Conservation (phyloP, 805 yeast genomes). For the Ogataea trehalophila region DNA sequence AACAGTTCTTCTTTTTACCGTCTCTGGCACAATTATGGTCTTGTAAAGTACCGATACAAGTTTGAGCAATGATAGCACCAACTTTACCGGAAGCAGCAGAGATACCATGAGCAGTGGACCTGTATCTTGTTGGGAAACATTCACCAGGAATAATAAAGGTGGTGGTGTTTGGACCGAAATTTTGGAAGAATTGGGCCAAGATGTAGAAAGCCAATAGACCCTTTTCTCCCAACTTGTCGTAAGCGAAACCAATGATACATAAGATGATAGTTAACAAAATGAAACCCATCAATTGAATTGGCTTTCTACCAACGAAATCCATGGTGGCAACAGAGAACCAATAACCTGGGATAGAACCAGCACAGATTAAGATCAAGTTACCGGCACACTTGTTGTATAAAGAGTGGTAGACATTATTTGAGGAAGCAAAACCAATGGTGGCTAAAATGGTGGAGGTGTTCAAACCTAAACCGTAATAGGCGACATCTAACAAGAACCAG, state of each 20-base stretch:
- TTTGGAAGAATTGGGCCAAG: constrained; percentile 80
- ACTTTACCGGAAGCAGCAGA: constrained; percentile 90
- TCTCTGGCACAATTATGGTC: constrained; percentile 70
- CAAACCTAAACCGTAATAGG: constrained; percentile 83
- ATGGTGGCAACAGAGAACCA: constrained; percentile 80
- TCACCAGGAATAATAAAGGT: constrained; percentile 92
- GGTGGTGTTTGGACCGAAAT: constrained; percentile 91
- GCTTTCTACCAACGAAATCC: constrained; percentile 80
- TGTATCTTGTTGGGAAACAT: constrained; percentile 88
- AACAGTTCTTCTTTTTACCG: constrained; percentile 53
- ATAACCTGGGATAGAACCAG: constrained; percentile 94
- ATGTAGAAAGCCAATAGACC: constrained; percentile 77
- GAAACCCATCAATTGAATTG: constrained; percentile 77
- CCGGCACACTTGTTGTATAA: constrained; percentile 83
- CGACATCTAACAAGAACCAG: constrained; percentile 89
- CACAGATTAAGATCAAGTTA: constrained; percentile 87
- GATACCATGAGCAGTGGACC: constrained; percentile 93
- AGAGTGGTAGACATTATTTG: constrained; percentile 61
- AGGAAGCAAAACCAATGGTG: constrained; percentile 80
- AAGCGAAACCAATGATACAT: constrained; percentile 80
- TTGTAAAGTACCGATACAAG: constrained; percentile 78
- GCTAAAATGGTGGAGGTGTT: constrained; percentile 75
- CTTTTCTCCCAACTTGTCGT: constrained; percentile 59
- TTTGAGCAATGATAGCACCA: constrained; percentile 91
- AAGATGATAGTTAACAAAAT: constrained; percentile 63